A percentile compares a stretch with the other conserved stretches of the same genome.
Evolutionary conservation across 768 basidiomycete genomes (phyloP).

Genomic region (Russula dissimulans): DNA sequence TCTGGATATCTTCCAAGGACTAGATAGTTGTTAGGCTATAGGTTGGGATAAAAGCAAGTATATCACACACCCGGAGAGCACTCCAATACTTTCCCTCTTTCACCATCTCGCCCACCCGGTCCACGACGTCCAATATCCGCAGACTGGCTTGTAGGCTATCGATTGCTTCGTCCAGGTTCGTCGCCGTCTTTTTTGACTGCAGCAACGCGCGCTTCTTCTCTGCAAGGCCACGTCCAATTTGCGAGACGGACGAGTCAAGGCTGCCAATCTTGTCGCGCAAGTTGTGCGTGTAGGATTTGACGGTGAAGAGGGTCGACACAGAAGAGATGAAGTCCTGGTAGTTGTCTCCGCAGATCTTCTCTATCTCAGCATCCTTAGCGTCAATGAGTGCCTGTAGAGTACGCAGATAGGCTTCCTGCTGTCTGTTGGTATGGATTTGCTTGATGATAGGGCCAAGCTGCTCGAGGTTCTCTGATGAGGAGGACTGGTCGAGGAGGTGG

Average conservation of each 20-base stretch:
- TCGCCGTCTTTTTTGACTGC: slow-evolving; percentile 85
- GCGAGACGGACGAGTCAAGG: slow-evolving; percentile 79
- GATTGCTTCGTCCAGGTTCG: slow-evolving; percentile 93
- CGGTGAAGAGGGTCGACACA: slow-evolving; percentile 90
- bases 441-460: slow-evolving; percentile 93
- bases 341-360: slow-evolving; percentile 90
- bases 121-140: slow-evolving; percentile 84
- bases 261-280: slow-evolving; percentile 87
- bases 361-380: slow-evolving; percentile 93
- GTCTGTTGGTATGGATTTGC: slow-evolving; percentile 79
- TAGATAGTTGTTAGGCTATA: slow-evolving; percentile 30
- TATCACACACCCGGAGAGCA: slow-evolving; percentile 72
- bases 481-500: slow-evolving; percentile 78
- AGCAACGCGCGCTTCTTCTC: slow-evolving; percentile 90
- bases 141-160: slow-evolving; percentile 91
- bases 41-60: slow-evolving; percentile 19
- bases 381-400: slow-evolving; percentile 82
- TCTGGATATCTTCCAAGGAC: slow-evolving; percentile 94
- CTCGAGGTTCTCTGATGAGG: slow-evolving; percentile 89
- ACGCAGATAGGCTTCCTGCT: slow-evolving; percentile 83
- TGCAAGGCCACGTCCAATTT: slow-evolving; percentile 78
- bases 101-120: slow-evolving; percentile 90
- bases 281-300: slow-evolving; percentile 93
- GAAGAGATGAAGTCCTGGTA: slow-evolving; percentile 98
- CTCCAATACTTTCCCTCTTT: slow-evolving; percentile 93